These are phyloP conservation scores for Russula griseocarnosa DNA, from an alignment of 768 basidiomycete genomes.

Conservation along the genomic window DNA sequence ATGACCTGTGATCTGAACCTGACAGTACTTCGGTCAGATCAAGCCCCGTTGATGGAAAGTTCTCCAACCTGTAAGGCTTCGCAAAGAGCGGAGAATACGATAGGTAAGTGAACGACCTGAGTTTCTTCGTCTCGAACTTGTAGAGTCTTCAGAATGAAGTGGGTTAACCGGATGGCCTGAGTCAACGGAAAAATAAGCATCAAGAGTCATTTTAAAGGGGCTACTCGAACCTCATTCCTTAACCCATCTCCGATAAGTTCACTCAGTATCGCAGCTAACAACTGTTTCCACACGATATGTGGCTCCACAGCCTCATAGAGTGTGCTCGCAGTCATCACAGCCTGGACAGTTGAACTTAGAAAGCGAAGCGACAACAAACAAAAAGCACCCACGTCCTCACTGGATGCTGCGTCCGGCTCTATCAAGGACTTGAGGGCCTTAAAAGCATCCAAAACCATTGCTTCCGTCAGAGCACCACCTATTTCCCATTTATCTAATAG, in stretches of 20 bases:
- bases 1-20: conserved; percentile 10
- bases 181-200: conserved; percentile 12
- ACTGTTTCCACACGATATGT: conserved; percentile 75
- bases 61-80: conserved; percentile 58
- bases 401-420: conserved; percentile 48
- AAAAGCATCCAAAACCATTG: conserved; percentile 75
- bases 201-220: not conserved
- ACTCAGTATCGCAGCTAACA: conserved; percentile 54
- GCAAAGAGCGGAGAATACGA: conserved; percentile 66
- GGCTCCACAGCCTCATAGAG: conserved; percentile 94
- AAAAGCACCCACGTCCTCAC: conserved; percentile 53
- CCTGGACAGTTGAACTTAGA: conserved; percentile 45
- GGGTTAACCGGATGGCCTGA: conserved; percentile 63
- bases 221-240: conserved; percentile 45
- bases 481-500: conserved; percentile 97
- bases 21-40: not conserved
- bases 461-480: conserved; percentile 73
- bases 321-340: conserved; percentile 71
- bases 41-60: not conserved
- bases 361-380: not conserved
- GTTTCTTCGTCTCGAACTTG: conserved; percentile 84
- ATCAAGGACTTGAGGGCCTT: conserved; percentile 60
- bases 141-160: conserved; percentile 72
- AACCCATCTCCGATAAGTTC: conserved; percentile 48
- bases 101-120: conserved; percentile 71